phyloP scores from a whole-genome alignment of 2,329 filamentous ascomycete genomes.

The Neopestalotiopsis clavispora region DNA sequence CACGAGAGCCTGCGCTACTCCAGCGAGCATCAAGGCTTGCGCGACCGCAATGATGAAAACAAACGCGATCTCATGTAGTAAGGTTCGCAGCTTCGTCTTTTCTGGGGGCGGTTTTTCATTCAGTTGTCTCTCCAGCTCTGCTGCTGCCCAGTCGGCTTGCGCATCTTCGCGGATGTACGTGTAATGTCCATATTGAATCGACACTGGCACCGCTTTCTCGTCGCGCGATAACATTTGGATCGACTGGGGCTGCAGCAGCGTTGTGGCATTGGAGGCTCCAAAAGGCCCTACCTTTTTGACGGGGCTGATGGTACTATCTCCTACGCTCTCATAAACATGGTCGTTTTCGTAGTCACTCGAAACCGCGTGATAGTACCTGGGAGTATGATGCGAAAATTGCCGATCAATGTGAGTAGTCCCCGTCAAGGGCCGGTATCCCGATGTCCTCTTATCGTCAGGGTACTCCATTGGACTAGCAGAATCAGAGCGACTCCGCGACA shows the following conservation, averaged over 20 bases:
- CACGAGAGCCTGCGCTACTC: conserved; percentile 34
- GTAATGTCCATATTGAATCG: conserved; percentile 8
- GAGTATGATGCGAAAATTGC: not conserved
- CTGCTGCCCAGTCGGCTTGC: not conserved
- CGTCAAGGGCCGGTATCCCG: not conserved
- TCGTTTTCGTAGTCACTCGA: not conserved
- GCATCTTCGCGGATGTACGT: conserved; percentile 9
- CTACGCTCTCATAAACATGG: not conserved
- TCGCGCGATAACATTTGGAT: not conserved
- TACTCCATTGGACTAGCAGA: not conserved
- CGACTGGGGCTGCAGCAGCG: not conserved
- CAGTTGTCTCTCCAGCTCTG: not conserved
- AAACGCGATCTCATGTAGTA: conserved; percentile 7
- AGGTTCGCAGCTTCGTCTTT: not conserved
- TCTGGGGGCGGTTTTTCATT: not conserved
- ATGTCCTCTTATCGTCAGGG: not conserved
- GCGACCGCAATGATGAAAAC: conserved; percentile 9
- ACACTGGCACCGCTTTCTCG: not conserved
- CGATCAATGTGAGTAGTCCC: not conserved
- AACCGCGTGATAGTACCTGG: not conserved
- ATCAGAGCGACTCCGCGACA: not conserved
- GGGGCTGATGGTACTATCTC: not conserved
- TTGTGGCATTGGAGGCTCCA: conserved; percentile 10
- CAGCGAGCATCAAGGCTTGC: conserved; percentile 13
- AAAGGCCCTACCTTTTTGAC: not conserved